Base-by-base conservation (phyloP, 2,329 filamentous ascomycete genomes). In the Aspergillus awamori region DNA sequence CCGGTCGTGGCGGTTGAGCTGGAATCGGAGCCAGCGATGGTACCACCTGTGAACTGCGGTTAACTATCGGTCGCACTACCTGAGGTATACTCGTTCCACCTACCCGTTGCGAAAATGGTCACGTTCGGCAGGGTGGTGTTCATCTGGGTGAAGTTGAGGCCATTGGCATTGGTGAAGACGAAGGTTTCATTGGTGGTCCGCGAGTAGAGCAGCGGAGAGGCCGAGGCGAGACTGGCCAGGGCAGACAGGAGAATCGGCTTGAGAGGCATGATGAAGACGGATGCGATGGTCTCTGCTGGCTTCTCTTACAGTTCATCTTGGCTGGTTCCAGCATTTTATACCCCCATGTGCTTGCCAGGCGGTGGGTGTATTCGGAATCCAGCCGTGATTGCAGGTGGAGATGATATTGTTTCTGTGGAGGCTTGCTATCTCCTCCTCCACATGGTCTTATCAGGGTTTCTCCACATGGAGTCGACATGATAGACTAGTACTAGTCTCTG, bases 1-100 rank as follows among this genome's bases (percentile, higher is more conserved):
- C 68, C 69, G 49, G 68, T 67, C 55, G 69, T 71, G 47, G 69
- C 67, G 26, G 69, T 70, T 38, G 66, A 68, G 62, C 67, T 65
- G 13, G 57, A 57, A 24, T 65, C 67, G 22, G 66, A 70, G 22
- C 68, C 69, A 20, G 69, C 69, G 52, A 71, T 71, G 24, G 69
- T 70, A 30, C 69, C 68, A 22, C 69, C 69, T 68, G 30, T 17
- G 26, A 43, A 13, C 1, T 11, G 20, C 1, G 8, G 13, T 48
- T 24, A 30, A 3, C 22, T 11, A 49, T 36, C 26, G 54, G 4
- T 10, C 26, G 20, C 20, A 13, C 10, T 20, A 20, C n/a, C 2
- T 1, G 4, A 2, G 13, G 8, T 11, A 4, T 5, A 13, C 10
- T 33, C 30, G 5, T 4, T 33, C 4, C 10, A 47, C 43, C 4